Conservation (phyloP, 108 stramenopile genomes). For the Chaetoceros muelleri region DNA sequence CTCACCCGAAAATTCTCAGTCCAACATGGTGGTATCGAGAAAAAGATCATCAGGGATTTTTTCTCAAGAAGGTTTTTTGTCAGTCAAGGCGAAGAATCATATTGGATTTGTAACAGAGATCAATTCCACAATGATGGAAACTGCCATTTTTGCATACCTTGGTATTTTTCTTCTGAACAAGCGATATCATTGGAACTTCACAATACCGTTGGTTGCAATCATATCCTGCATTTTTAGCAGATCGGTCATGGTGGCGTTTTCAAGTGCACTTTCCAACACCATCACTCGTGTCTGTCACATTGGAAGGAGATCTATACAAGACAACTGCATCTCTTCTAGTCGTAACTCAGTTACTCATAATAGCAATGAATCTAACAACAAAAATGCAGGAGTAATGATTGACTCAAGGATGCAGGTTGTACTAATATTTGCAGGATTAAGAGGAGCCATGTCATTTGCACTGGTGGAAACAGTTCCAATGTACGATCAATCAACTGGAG, state of each 20-base stretch:
- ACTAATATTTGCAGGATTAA: constrained; percentile 76
- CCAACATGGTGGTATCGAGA: neutral
- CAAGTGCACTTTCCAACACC: constrained; percentile 53
- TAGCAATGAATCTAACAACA: neutral
- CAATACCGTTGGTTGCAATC: constrained; percentile 56
- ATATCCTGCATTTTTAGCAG: constrained; percentile 57
- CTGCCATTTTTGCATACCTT: constrained; percentile 85
- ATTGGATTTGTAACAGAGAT: constrained; percentile 79
- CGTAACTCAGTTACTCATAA: neutral
- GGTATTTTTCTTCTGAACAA: constrained; percentile 81
- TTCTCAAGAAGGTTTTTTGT: constrained; percentile 43
- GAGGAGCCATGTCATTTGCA: constrained; percentile 87
- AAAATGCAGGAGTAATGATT: constrained; percentile 47
- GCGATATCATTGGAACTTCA: constrained; percentile 72
- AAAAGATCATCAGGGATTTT: constrained; percentile 11
- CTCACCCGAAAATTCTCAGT: constrained; percentile 17
- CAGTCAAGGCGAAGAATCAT: constrained; percentile 36
- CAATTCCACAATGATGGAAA: constrained; percentile 79
- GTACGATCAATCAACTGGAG: constrained; percentile 61
- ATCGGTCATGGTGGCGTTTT: constrained; percentile 66
- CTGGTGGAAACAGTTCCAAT: constrained; percentile 81
- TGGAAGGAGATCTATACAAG: constrained; percentile 15
- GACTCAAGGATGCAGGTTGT: constrained; percentile 74
- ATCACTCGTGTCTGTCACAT: constrained; percentile 40
- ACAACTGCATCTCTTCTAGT: neutral